These are phyloP conservation scores for Staphylotrichum tortipilum DNA, from an alignment of 495 filamentous ascomycete genomes.

Conservation along the genomic window DNA sequence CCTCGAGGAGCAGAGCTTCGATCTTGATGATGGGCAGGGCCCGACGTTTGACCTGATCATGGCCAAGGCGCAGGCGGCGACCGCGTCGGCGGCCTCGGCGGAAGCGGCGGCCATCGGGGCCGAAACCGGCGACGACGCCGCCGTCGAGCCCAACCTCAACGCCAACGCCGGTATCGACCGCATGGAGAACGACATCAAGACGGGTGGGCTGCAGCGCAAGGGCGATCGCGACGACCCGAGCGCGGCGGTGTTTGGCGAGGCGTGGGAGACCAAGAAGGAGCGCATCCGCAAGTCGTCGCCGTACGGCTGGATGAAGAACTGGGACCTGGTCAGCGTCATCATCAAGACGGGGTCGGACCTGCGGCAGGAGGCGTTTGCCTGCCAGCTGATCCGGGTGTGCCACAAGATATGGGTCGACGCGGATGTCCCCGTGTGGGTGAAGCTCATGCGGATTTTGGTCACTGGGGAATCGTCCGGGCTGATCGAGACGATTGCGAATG, in stretches of 20 bases:
- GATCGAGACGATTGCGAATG: conserved; percentile 74
- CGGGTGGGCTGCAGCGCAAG: conserved; percentile 63
- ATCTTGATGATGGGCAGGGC: conserved; percentile 47
- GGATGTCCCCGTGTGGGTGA: conserved; percentile 66
- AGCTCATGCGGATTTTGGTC: conserved; percentile 70
- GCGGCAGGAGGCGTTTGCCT: conserved; percentile 69
- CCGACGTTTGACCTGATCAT: conserved; percentile 69
- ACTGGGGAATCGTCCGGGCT: conserved; percentile 69
- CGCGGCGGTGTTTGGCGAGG: conserved; percentile 70
- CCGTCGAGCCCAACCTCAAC: conserved; percentile 39
- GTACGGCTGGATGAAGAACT: conserved; percentile 71
- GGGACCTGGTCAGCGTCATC: conserved; percentile 72
- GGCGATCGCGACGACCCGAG: conserved; percentile 74
- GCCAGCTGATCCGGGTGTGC: conserved; percentile 66
- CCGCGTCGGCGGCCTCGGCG: conserved; percentile 30
- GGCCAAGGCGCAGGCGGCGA: conserved; percentile 42
- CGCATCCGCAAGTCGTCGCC: conserved; percentile 66
- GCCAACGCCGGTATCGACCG: conserved; percentile 59
- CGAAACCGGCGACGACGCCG: conserved; percentile 33
- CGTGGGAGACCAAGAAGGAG: conserved; percentile 67
- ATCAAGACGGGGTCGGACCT: conserved; percentile 72
- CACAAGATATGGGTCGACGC: conserved; percentile 67
- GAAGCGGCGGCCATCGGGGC: conserved; percentile 22
- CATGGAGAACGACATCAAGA: conserved; percentile 77
- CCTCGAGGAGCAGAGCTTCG: conserved; percentile 71